A percentile compares a stretch with the other conserved stretches of the same genome.
phyloP scores from a whole-genome alignment of 2,329 filamentous ascomycete species.

The Alternaria triticina region DNA sequence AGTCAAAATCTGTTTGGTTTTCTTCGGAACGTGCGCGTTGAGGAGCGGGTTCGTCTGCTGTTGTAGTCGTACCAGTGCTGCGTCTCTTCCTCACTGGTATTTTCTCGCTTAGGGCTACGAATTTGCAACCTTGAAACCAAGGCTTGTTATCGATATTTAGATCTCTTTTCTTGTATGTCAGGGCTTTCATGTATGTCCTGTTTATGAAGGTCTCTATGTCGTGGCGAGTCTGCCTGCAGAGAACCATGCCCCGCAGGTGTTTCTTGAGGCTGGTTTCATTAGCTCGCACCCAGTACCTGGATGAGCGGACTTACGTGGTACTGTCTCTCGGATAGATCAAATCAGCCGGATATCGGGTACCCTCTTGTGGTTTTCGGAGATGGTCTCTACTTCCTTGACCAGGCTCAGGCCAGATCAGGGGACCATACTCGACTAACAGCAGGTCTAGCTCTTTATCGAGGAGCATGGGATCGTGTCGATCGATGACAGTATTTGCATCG shows the following conservation, averaged over 20 bases:
- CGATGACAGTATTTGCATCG: conserved; percentile 7
- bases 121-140: not conserved
- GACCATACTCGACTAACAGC: conserved; percentile 14
- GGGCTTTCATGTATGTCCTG: not conserved
- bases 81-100: not conserved
- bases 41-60: not conserved
- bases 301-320: conserved; percentile 1
- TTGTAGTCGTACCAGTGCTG: not conserved
- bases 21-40: not conserved
- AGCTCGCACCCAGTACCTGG: not conserved
- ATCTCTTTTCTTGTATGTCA: not conserved
- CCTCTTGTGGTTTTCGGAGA: conserved; percentile 11
- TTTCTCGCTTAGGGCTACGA: not conserved
- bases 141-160: not conserved
- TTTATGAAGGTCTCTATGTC: not conserved
- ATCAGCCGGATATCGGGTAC: conserved; percentile 8
- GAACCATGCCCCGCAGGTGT: conserved; percentile 3
- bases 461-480: conserved; percentile 11
- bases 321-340: conserved; percentile 21
- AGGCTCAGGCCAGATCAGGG: conserved; percentile 19
- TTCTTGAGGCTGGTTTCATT: conserved; percentile 7
- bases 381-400: conserved; percentile 10
- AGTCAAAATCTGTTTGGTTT: not conserved
- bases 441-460: conserved; percentile 20
- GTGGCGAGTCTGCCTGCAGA: not conserved